Base-by-base conservation (phyloP, 1,284 basidiomycete genomes). In the Leccinum fallax region DNA sequence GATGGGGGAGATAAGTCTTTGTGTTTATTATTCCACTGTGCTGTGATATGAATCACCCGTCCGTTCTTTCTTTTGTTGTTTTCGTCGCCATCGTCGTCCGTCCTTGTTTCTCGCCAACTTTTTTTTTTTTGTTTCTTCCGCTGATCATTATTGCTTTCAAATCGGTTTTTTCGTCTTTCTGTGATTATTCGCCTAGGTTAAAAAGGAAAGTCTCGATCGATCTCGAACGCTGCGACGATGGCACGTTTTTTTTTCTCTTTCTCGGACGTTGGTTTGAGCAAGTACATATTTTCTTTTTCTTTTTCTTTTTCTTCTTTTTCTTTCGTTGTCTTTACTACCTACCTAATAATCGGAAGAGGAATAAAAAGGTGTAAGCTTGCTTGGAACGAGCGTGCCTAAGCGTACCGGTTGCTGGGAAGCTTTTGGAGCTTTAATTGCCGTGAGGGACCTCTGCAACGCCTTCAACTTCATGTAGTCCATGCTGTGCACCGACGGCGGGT, bases 61-160 rank as follows among this genome's bases (percentile, higher is more conserved):
- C 61, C 36, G 13, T 62, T 7, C n/a, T 46, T 49, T 26, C 24
- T 24, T 49, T 13, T 21, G 9, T 21, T 21, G 48, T 34, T 55
- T 36, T 58, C 36, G 11, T 57, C 19, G 52, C 13, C 40, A 40
- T 53, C 26, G 9, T 51, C 36, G 5, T 40, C 28, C 13, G 34
- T 66, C 36, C 10, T 52, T 66, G 4, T 55, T 38, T 38, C 19
- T 54, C 16, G 59, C 16, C 38, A 32, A 30, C 28, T 30, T 32
- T 19, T 32, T 19, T 46, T 49, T 32, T 40, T 1, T 26, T 53
- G 46, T 52, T 9, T 26, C 15, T 26, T 62, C 63, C 58, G 40
- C 61, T 72, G 58, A 75, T 76, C 67, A 76, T 74, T 76, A 74
- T 76, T 74, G 60, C 72, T 72, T 71, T 73, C 63, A 26, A 26